Conservation (phyloP, 1,139 yeast genomes). For the Chernovozyma sophiae-reginae region DNA sequence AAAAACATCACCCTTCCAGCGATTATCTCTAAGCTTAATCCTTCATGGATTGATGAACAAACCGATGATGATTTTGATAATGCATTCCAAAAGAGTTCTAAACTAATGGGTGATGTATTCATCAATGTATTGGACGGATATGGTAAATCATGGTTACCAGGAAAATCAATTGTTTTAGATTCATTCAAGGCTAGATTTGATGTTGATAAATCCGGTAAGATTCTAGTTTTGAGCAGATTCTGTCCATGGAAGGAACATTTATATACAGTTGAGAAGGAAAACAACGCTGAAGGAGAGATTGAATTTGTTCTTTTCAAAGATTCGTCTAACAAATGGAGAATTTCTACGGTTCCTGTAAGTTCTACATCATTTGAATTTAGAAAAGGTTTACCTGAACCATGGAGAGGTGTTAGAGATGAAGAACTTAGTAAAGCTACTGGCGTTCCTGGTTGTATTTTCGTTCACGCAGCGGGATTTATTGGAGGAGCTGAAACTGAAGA, state of each 20-base stretch:
- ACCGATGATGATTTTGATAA: slow-evolving; percentile 65
- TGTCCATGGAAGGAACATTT: slow-evolving; percentile 97
- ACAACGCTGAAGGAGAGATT: slow-evolving; percentile 49
- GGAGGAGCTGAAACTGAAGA: slow-evolving; percentile 88
- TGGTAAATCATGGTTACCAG: slow-evolving; percentile 91
- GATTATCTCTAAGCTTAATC: slow-evolving; percentile 71
- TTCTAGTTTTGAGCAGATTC: slow-evolving; percentile 65
- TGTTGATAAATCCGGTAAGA: slow-evolving; percentile 62
- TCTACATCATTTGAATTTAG: slow-evolving; percentile 79
- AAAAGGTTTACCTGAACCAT: slow-evolving; percentile 78
- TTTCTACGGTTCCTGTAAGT: slow-evolving; percentile 81
- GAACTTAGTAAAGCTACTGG: slow-evolving; percentile 70
- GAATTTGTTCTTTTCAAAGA: slow-evolving; percentile 81
- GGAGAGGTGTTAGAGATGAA: slow-evolving; percentile 94
- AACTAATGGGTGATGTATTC: slow-evolving; percentile 80
- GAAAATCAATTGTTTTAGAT: slow-evolving; percentile 68
- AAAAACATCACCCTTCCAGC: slow-evolving; percentile 70
- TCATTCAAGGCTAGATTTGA: slow-evolving; percentile 57
- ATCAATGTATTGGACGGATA: slow-evolving; percentile 61
- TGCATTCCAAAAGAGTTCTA: slow-evolving; percentile 67
- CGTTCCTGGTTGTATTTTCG: slow-evolving; percentile 79
- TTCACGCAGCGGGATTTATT: slow-evolving; percentile 96
- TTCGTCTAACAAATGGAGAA: slow-evolving; percentile 72
- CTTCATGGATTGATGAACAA: slow-evolving; percentile 71
- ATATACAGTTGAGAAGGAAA: slow-evolving; percentile 66